Percentiles rank a stretch among this genome's conserved stretches.
Evolutionary conservation across 257 asterid genomes (phyloP).

Genomic region (Forsythia viridissima): DNA sequence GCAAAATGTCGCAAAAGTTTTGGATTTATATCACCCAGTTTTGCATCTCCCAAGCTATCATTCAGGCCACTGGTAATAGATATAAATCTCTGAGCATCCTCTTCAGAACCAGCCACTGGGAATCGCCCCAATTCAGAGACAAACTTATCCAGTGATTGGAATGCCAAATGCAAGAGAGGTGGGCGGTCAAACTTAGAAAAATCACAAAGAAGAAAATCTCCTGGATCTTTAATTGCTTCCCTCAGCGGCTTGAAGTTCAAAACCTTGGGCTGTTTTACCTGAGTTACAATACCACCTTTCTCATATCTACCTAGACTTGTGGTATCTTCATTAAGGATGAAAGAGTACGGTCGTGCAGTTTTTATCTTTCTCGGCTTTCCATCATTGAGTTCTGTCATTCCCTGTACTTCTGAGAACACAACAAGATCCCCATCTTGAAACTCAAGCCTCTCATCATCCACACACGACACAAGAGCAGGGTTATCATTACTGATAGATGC

Average conservation of each 20-base stretch:
- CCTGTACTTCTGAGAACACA: slow-evolving; percentile 79
- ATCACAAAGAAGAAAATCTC: slow-evolving; percentile 89
- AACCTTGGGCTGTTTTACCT: slow-evolving; percentile 86
- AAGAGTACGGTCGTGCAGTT: slow-evolving; percentile 76
- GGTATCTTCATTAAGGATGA: slow-evolving; percentile 86
- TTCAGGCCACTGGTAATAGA: slow-evolving; percentile 62
- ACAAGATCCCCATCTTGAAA: slow-evolving; percentile 93
- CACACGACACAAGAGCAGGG: slow-evolving; percentile 83
- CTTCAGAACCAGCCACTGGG: slow-evolving; percentile 89
- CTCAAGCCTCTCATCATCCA: slow-evolving; percentile 96
- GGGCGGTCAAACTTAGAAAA: slow-evolving; percentile 92
- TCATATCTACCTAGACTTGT: slow-evolving; percentile 65
- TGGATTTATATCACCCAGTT: slow-evolving; percentile 69
- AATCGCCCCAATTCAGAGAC: slow-evolving; percentile 58
- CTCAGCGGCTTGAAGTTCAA: slow-evolving; percentile 78
- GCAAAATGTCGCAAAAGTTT: slow-evolving; percentile 74
- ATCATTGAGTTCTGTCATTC: slow-evolving; percentile 90
- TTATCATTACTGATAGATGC: slow-evolving; percentile 87
- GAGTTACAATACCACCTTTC: slow-evolving; percentile 90
- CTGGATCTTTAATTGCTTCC: slow-evolving; percentile 80
- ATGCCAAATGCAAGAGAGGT: slow-evolving; percentile 88
- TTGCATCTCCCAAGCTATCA: slow-evolving; percentile 62
- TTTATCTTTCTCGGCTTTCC: slow-evolving; percentile 88
- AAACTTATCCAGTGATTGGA: slow-evolving; percentile 79
- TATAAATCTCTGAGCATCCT: slow-evolving; percentile 78